A percentile compares a stretch with the other conserved stretches of the same genome.
Evolutionary conservation across 1,284 basidiomycete species (phyloP).

Genomic region (Puccinia triticina): DNA sequence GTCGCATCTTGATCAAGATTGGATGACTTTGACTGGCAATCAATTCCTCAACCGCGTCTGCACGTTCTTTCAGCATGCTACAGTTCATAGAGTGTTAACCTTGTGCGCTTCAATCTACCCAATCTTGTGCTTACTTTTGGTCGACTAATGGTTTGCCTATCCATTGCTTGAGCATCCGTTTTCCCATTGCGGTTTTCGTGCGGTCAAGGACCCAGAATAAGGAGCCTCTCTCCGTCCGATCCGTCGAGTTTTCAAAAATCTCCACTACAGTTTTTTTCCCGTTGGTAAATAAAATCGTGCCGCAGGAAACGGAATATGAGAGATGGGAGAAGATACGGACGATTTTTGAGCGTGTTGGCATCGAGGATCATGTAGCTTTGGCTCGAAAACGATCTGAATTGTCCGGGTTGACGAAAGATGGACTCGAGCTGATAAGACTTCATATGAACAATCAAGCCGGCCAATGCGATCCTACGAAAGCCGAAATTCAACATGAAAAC

Average conservation of each 20-base stretch:
- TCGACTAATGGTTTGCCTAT: constrained; percentile 57
- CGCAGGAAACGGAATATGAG: background rate
- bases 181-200: constrained; percentile 58
- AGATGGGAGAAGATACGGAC: background rate
- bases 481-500: background rate
- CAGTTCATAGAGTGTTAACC: background rate
- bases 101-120: background rate
- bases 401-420: constrained; percentile 33
- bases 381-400: constrained; percentile 31
- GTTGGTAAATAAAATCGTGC: background rate
- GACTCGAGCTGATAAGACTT: constrained; percentile 39
- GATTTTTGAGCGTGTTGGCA: constrained; percentile 31
- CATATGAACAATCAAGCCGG: constrained; percentile 40
- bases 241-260: constrained; percentile 53
- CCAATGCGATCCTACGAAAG: constrained; percentile 26
- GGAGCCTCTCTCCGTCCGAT: constrained; percentile 55
- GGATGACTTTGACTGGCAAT: constrained; percentile 10
- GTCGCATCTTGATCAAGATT: constrained; percentile 46
- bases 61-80: constrained; percentile 36
- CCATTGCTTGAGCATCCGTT: constrained; percentile 58
- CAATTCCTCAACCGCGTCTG: constrained; percentile 35
- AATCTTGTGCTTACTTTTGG: constrained; percentile 36
- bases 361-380: constrained; percentile 40
- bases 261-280: constrained; percentile 13
- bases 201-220: constrained; percentile 59